Evolutionary conservation across 306 rosid genomes (phyloP).

Genomic region (Mimosa bimucronata): DNA sequence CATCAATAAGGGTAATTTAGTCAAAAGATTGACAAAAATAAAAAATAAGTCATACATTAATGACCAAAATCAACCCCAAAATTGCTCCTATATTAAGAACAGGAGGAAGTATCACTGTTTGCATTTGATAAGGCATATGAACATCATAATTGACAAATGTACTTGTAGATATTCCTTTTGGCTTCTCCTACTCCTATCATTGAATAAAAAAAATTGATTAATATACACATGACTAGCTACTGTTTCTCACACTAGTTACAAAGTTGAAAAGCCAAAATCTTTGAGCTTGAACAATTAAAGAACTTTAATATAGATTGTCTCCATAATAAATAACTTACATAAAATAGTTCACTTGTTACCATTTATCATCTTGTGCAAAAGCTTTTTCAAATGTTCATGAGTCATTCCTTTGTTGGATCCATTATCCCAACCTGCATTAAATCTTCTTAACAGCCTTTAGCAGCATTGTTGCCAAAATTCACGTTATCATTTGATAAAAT

Average conservation of each 20-base stretch:
- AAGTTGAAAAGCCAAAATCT: conserved; percentile 1
- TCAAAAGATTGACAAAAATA: no score
- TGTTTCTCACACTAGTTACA: conserved; percentile 2
- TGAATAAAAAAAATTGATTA: background rate
- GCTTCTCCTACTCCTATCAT: background rate
- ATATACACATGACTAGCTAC: background rate
- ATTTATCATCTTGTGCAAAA: background rate
- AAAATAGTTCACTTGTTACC: background rate
- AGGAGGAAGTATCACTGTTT: background rate
- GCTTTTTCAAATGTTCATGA: conserved; percentile 23
- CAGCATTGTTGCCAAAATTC: conserved; percentile 84
- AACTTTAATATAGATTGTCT: background rate
- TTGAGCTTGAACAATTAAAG: conserved; percentile 13
- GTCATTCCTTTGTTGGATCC: conserved; percentile 83
- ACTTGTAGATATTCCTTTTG: background rate
- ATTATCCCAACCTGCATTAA: conserved; percentile 83
- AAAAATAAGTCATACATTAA: no score
- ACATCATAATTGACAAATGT: background rate
- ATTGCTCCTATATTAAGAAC: no score
- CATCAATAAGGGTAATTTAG: no score
- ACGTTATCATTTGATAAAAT: conserved; percentile 57
- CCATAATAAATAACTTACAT: background rate
- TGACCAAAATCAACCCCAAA: no score
- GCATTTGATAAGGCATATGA: background rate
- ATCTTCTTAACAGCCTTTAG: conserved; percentile 77